Percentiles rank a stretch among this genome's conserved stretches.
Evolutionary conservation across 208 protist species (phyloP).

Genomic region (Trypanosoma avium): DNA sequence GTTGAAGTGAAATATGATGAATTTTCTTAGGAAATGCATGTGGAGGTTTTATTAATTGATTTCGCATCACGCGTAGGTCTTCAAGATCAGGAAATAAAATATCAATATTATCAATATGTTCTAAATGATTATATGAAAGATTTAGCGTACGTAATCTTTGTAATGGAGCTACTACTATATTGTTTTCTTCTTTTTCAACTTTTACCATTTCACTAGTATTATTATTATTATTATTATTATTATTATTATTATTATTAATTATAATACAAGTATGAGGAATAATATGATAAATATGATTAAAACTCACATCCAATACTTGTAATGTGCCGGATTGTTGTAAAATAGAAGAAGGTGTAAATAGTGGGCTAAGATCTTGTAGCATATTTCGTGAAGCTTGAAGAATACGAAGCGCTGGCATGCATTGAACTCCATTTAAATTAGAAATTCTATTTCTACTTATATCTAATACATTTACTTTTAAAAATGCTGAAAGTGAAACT

Average conservation of each 20-base stretch:
- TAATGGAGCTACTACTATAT: slow-evolving; percentile 8
- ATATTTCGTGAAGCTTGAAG: slow-evolving; percentile 59
- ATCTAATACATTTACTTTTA: slow-evolving; percentile 49
- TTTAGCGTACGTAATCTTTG: slow-evolving; percentile 43
- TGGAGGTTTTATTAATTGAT: slow-evolving; percentile 18
- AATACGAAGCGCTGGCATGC: slow-evolving; percentile 41
- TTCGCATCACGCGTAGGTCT: slow-evolving; percentile 38
- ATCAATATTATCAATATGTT: slow-evolving; percentile 19
- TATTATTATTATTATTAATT: slow-evolving; percentile 1
- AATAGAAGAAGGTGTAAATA: slow-evolving; percentile 40
- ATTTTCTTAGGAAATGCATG: slow-evolving; percentile 12
- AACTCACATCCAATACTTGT: slow-evolving; percentile 66
- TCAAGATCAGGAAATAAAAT: slow-evolving; percentile 38
- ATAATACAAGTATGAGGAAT: slow-evolving; percentile 28
- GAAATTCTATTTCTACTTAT: slow-evolving; percentile 54
- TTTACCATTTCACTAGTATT: background rate
- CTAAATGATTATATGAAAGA: slow-evolving; percentile 45
- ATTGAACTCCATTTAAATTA: slow-evolving; percentile 50
- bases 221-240: background rate
- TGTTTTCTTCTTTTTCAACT: background rate
- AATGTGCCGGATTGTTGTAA: slow-evolving; percentile 17
- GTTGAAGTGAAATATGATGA: background rate
- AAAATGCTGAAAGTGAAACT: slow-evolving; percentile 32
- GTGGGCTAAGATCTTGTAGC: slow-evolving; percentile 42
- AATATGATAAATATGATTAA: slow-evolving; percentile 43